Evolutionary conservation across 1,284 basidiomycete genomes (phyloP), one percentile per base, ranked within the genome.

Genomic region (Spongispora temasekensis): DNA sequence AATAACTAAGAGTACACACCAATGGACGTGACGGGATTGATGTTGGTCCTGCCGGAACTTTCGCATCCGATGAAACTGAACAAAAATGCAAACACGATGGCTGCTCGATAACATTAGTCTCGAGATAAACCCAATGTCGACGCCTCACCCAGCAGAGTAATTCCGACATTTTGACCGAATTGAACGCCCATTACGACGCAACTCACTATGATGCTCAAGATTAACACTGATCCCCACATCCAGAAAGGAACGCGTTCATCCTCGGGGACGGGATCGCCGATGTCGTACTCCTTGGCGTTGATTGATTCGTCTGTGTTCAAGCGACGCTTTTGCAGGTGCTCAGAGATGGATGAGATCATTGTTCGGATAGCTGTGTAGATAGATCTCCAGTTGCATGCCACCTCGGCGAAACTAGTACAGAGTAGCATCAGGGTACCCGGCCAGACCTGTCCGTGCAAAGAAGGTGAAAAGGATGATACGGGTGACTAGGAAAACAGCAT

Each of bases 381-480:
- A 1, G 58, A 60, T n/a, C 46, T 61, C 57, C 76, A 64, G 63
- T 71, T 78, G 60, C 80, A 65, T 15, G 75, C 57, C 35, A 81
- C 77, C 56, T 82, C 80, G 13, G 79, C 73, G 64, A 82, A 81
- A 55, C 81, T 83, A 69, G 81, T 83, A 57, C 81, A 61, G 65
- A 82, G 75, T 77, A 82, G 81, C 70, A 83, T 80, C 51, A 82
- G 67, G 55, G 89, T 83, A 69, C 87, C 88, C 30, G 86, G 86
- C 87, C 87, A 90, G 42, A 89, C 76, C 64, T 65, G 21, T 35
- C 35, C 4, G 31, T 50, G 32, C 15, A 5, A 53, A 15, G 25
- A 58, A 5, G 50, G 31, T 19, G 17, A 9, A 10, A 8, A 0
- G 10, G 27, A 27, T 44, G 10, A 23, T 54, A 28, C n/a, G 37